Percentiles rank a stretch among this genome's conserved stretches.
phyloP scores from a whole-genome alignment of 352 stramenopile species.

The Aphanomyces cochlioides region DNA sequence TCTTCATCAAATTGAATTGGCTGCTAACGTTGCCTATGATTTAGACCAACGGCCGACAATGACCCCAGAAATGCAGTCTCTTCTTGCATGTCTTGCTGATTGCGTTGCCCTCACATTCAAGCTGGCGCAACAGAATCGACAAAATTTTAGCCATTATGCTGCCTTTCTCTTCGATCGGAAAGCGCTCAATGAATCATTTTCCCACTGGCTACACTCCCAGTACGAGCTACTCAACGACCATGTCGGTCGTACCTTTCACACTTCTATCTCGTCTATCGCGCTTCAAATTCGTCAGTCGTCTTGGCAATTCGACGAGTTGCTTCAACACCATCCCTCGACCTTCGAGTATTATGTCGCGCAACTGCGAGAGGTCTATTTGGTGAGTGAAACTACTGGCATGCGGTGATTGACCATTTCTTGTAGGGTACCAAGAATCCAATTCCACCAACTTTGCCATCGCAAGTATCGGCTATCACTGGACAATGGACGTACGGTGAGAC shows the following conservation, averaged over 20 bases:
- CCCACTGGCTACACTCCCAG: not conserved
- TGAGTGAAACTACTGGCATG: not conserved
- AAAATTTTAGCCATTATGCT: constrained; percentile 11
- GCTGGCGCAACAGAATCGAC: not conserved
- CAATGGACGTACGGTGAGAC: not conserved
- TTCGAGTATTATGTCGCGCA: constrained; percentile 25
- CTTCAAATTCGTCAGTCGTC: not conserved
- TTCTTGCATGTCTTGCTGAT: constrained; percentile 2
- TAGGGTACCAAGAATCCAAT: not conserved
- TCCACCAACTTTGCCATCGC: not conserved
- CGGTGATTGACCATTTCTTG: not conserved
- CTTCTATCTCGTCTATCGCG: not conserved
- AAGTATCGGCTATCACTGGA: not conserved
- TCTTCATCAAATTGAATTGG: not conserved
- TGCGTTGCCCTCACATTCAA: not conserved
- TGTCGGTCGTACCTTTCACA: not conserved
- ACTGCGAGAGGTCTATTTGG: constrained; percentile 22
- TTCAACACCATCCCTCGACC: not conserved
- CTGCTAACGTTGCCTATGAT: not conserved
- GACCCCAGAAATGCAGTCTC: not conserved
- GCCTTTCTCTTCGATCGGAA: constrained; percentile 15
- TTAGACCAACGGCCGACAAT: not conserved
- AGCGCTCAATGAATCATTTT: constrained; percentile 1
- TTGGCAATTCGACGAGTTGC: not conserved
- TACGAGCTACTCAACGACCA: not conserved